Base-by-base conservation (phyloP, 2,329 filamentous ascomycete genomes). In the Neonectria faginata region DNA sequence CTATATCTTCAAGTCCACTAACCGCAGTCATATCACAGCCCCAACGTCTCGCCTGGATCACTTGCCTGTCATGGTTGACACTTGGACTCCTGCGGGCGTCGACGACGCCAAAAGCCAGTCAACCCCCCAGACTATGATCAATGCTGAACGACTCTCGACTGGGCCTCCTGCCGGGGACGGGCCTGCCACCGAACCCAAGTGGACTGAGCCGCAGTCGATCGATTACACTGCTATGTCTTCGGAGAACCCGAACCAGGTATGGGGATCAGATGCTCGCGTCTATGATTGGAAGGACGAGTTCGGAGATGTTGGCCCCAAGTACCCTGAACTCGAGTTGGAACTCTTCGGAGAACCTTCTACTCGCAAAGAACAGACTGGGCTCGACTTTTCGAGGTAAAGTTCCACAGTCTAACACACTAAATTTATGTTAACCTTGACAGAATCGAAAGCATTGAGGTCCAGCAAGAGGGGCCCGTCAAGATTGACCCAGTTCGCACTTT, bases 201-300 rank as follows among this genome's bases (percentile, higher is more conserved):
- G 87, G 87, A 79, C 78, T 10, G 72, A 82, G 52, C 79, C 79
- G 0, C 75, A 79, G 3, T 77, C 81, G 0, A 83, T 85, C 70
- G 81, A 88, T 70, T 89, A 89, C 74, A 73, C 76, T 14, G 68
- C 76, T 5, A 39, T 75, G 47, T 36, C 64, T 1, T 44, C 65
- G 4, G 62, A 55, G 3, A 64, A 72, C 5, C 57, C 50, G 5
- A 42, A 54, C 7, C 72, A 73, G 11, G 72, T 76, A 2, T 88
- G 84, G 80, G 86, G 84, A 14, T 78, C 82, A 41, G 86, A 86
- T 59, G 90, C 88, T n/a, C 80, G 76, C 0, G 84, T 91, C 47
- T 98, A 98, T 72, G 88, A 94, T 74, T 98, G 92, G 91, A 85
- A 89, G 18, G 93, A 94, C 11, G 93, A 97, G 3, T 92, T 86